Percentiles rank a stretch among this genome's conserved stretches.
Conservation (phyloP, 2,329 filamentous ascomycete genomes). For the Neonectria magnoliae region DNA sequence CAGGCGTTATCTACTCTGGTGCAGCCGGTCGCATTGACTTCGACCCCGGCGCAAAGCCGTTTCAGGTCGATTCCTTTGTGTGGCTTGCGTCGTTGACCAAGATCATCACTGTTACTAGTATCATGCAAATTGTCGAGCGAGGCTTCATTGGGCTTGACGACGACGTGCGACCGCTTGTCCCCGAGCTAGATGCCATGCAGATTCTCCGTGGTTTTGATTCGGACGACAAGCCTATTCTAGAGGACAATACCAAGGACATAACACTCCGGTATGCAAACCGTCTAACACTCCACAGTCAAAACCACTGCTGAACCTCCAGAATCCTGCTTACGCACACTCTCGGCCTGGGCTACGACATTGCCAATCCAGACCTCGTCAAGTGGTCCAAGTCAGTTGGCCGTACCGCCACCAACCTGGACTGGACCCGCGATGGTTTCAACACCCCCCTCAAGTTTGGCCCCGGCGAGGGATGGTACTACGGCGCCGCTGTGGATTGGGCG, state of each 20-base stretch:
- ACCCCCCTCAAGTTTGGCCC: constrained; percentile 57
- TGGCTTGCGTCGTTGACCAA: constrained; percentile 57
- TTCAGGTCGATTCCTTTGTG: constrained; percentile 47
- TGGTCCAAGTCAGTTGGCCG: constrained; percentile 53
- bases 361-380: constrained; percentile 50
- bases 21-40: constrained; percentile 50
- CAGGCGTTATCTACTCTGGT: constrained; percentile 49
- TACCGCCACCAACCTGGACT: constrained; percentile 45
- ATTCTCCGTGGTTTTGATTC: constrained; percentile 52
- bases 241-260: constrained; percentile 50
- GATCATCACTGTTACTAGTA: constrained; percentile 49
- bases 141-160: constrained; percentile 49
- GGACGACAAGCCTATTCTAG: constrained; percentile 49
- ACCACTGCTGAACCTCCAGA: constrained; percentile 28
- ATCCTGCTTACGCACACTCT: constrained; percentile 61
- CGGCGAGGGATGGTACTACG: constrained; percentile 61
- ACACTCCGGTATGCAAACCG: constrained; percentile 47
- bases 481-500: constrained; percentile 58
- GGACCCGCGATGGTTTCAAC: constrained; percentile 50
- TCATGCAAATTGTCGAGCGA: constrained; percentile 54
- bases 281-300: background rate
- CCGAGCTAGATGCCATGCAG: constrained; percentile 47
- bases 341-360: constrained; percentile 57
- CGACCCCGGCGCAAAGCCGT: constrained; percentile 43
- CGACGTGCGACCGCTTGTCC: constrained; percentile 48